phyloP scores from a whole-genome alignment of 2,329 filamentous ascomycete species.

The Trichothecium roseum region DNA sequence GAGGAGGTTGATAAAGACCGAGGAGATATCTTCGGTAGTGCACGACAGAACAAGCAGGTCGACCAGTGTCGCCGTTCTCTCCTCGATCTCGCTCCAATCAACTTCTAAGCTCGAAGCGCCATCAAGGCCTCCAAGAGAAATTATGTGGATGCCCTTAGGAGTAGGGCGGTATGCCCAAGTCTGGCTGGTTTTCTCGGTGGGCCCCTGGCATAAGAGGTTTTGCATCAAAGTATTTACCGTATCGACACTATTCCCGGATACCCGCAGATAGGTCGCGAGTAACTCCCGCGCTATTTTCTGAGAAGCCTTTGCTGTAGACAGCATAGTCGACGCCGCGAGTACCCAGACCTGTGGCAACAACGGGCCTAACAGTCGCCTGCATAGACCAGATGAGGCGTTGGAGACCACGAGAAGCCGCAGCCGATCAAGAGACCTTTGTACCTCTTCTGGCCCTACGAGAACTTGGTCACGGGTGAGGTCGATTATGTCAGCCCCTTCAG shows the following conservation, averaged over 20 bases:
- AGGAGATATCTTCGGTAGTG: slow-evolving; percentile 45
- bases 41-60: slow-evolving; percentile 37
- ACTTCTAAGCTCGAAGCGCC: slow-evolving; percentile 14
- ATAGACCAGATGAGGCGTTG: slow-evolving; percentile 56
- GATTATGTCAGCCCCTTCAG: slow-evolving; percentile 27
- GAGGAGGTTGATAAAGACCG: slow-evolving; percentile 50
- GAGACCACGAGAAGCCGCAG: slow-evolving; percentile 47
- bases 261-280: slow-evolving; percentile 45
- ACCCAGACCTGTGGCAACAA: slow-evolving; percentile 54
- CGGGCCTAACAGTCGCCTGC: slow-evolving; percentile 48
- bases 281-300: slow-evolving; percentile 35
- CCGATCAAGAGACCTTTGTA: slow-evolving; percentile 42
- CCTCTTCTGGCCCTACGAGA: slow-evolving; percentile 33
- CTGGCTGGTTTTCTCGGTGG: slow-evolving; percentile 14
- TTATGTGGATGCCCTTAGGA: slow-evolving; percentile 40
- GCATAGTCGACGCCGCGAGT: slow-evolving; percentile 39
- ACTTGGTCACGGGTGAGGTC: slow-evolving; percentile 32
- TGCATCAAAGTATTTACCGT: slow-evolving; percentile 38
- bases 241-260: slow-evolving; percentile 38
- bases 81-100: slow-evolving; percentile 34
- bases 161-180: slow-evolving; percentile 43
- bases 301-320: slow-evolving; percentile 23
- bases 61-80: slow-evolving; percentile 36
- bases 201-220: slow-evolving; percentile 47
- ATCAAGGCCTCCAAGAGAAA: slow-evolving; percentile 15